These are phyloP conservation scores for Micractinium conductrix DNA, from an alignment of 139 green algal genomes.

Conservation along the genomic window DNA sequence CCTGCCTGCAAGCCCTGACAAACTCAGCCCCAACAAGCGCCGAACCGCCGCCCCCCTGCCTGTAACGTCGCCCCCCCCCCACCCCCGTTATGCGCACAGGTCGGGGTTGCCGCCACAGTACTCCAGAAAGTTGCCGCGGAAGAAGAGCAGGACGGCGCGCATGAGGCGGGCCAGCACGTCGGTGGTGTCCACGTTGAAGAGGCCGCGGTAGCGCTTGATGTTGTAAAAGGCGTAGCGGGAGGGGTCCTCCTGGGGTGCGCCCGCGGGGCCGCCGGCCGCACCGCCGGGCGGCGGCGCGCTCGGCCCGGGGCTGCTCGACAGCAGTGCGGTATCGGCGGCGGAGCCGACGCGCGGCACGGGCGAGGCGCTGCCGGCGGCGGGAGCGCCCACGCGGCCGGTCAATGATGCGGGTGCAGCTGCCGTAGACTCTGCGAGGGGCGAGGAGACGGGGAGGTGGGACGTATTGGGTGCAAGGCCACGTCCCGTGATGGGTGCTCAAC, in stretches of 20 bases:
- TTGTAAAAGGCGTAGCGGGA: constrained; percentile 76
- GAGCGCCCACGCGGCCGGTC: background rate
- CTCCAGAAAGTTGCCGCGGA: constrained; percentile 81
- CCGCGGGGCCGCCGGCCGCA: background rate
- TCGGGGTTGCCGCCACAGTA: constrained; percentile 72
- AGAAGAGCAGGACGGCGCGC: constrained; percentile 72
- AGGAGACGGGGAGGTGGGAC: background rate
- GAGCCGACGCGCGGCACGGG: constrained; percentile 23
- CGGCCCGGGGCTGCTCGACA: constrained; percentile 1
- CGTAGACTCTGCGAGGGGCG: constrained; percentile 2
- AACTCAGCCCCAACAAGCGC: too few species aligned
- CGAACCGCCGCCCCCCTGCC: too few species aligned
- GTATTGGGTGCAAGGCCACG: too few species aligned
- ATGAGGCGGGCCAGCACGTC: constrained; percentile 77
- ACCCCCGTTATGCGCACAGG: constrained; percentile 62
- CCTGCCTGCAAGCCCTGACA: too few species aligned
- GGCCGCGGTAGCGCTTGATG: constrained; percentile 75
- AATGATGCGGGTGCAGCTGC: background rate
- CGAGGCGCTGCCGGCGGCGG: background rate
- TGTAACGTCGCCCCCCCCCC: too few species aligned
- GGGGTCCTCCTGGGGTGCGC: constrained; percentile 44
- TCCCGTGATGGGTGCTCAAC: too few species aligned
- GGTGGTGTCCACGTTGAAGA: constrained; percentile 87
- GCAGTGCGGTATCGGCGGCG: constrained; percentile 14
- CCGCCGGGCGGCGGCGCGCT: background rate